Percentiles rank a stretch among this genome's conserved stretches.
These are phyloP conservation scores for Phyllosticta paracitricarpa DNA, from an alignment of 2,329 filamentous ascomycete species.

Conservation along the genomic window DNA sequence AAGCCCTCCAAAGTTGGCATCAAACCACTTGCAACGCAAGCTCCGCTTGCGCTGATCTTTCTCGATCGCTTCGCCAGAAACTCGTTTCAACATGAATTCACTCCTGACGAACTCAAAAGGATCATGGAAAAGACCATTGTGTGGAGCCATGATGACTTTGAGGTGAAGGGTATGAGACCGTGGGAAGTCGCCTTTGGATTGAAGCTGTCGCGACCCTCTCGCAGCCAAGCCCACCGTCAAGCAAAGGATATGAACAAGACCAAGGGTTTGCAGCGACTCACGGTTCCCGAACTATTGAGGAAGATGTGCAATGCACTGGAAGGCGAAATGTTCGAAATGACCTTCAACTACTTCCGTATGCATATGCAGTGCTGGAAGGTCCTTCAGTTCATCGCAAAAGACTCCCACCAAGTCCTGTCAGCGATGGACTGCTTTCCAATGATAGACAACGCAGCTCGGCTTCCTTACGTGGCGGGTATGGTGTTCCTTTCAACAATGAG, in stretches of 20 bases:
- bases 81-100: neutral
- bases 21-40: neutral
- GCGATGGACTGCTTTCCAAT: conserved; percentile 27
- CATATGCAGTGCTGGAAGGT: conserved; percentile 34
- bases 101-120: neutral
- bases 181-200: too few relatives aligned
- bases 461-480: conserved; percentile 34
- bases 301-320: conserved; percentile 26
- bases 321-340: conserved; percentile 27
- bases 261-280: conserved; percentile 4
- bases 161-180: too few relatives aligned
- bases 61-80: neutral
- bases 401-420: conserved; percentile 22
- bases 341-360: conserved; percentile 33
- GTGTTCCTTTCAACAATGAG: conserved; percentile 26
- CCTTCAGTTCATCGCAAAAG: conserved; percentile 24
- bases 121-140: neutral
- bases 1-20: too few relatives aligned
- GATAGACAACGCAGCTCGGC: conserved; percentile 29
- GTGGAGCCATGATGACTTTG: too few relatives aligned
- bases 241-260: too few relatives aligned
- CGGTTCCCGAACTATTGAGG: conserved; percentile 20
- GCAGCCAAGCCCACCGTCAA: too few relatives aligned
- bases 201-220: too few relatives aligned
- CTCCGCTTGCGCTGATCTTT: neutral